Evolutionary conservation across 441 rosid species (phyloP), one percentile per base, ranked within the genome.

Genomic region (Hura crepitans): DNA sequence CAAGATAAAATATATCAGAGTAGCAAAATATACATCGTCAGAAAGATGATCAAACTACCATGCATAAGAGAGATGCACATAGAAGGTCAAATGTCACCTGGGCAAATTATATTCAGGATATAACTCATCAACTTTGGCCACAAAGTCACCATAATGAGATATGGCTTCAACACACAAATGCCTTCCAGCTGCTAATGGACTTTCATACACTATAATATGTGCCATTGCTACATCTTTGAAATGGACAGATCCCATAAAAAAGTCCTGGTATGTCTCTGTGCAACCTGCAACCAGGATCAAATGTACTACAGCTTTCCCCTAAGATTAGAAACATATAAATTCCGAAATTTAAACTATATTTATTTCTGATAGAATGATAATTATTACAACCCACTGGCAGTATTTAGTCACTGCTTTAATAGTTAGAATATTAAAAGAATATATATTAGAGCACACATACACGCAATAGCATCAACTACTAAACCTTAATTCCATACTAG

Each of bases 171-270:
- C 87, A 67, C 96, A 88, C 79, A 89, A 20, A 78, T 93, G 95
- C 74, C 98, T 85, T 72, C 97, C 97, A 49, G 79, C 75, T 0
- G 97, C 89, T 51, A 85, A 71, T 78, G 83, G 77, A 71, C 87
- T 88, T 83, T 93, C 98, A 20, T 87, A 93, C 13, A 89, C 92
- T 78, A 91, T 70, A 43, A 93, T 84, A 78, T 93, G 97, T 12
- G 96, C 97, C 75, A 81, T 60, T n/a, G 98, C 93, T 63, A 87
- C 97, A 59, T 93, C 97, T 78, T 86, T 93, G 75, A 91, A 91
- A 84, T 93, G 97, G 50, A 87, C 91, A 5, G 75, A 88, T 72
- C 98, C 98, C 91, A 93, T 91, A 70, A 87, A 88, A 72, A 88
- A 79, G 77, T 93, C 65, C 77, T 85, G 64, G 28, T 83, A 85